Conservation (phyloP, 768 basidiomycete genomes). For the Lentinula lateritia region DNA sequence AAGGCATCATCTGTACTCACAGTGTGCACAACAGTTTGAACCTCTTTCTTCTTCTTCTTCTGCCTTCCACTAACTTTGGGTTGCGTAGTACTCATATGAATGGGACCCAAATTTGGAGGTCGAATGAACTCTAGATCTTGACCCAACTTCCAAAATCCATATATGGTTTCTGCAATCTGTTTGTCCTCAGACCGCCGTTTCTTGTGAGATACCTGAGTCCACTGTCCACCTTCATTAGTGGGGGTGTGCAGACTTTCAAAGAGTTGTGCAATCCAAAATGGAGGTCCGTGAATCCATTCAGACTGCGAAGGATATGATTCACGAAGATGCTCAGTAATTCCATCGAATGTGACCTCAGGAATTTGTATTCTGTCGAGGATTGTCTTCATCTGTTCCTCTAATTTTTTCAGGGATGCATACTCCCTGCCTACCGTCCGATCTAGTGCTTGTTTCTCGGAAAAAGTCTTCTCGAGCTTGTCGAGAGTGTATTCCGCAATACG, state of each 20-base stretch:
- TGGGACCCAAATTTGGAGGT: not conserved
- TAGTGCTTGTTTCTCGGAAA: slow-evolving; percentile 34
- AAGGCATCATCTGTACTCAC: slow-evolving; percentile 6
- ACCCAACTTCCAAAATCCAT: slow-evolving; percentile 46
- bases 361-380: slow-evolving; percentile 39
- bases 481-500: slow-evolving; percentile 57
- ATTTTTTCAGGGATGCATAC: slow-evolving; percentile 32
- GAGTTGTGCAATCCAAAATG: slow-evolving; percentile 37
- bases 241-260: not conserved
- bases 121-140: slow-evolving; percentile 44
- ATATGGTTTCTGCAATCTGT: slow-evolving; percentile 19
- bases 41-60: not conserved
- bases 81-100: not conserved
- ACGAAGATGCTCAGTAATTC: slow-evolving; percentile 36
- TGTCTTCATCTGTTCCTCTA: slow-evolving; percentile 39
- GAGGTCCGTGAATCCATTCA: slow-evolving; percentile 34
- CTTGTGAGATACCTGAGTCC: not conserved
- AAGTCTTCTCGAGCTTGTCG: slow-evolving; percentile 46
- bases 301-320: slow-evolving; percentile 44
- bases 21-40: not conserved
- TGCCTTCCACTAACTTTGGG: not conserved
- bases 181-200: slow-evolving; percentile 3
- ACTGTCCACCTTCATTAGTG: slow-evolving; percentile 8
- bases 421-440: slow-evolving; percentile 26
- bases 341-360: slow-evolving; percentile 25